These are phyloP conservation scores for Selaginella tamariscina DNA, from an alignment of 75 land plant genomes.

Conservation along the genomic window DNA sequence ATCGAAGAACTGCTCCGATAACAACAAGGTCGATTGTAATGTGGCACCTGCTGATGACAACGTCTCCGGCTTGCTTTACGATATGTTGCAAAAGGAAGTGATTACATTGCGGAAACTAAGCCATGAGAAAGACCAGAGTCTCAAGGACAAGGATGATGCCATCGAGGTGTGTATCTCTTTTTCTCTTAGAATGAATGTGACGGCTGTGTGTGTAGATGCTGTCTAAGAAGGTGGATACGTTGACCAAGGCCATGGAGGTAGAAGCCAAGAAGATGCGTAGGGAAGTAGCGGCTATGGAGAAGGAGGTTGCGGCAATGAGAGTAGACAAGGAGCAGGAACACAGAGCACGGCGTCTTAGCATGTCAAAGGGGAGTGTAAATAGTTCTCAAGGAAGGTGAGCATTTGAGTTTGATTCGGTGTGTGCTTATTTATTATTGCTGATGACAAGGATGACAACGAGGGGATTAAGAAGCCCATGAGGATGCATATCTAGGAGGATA, in stretches of 20 bases:
- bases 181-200: background rate
- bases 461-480: too few relatives aligned
- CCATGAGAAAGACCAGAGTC: slow-evolving; percentile 72
- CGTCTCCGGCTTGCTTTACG: slow-evolving; percentile 75
- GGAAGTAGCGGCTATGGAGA: slow-evolving; percentile 80
- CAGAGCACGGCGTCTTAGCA: slow-evolving; percentile 43
- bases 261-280: slow-evolving; percentile 89
- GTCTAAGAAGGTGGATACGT: slow-evolving; percentile 76
- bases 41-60: slow-evolving; percentile 32
- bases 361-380: slow-evolving; percentile 37
- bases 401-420: too few relatives aligned
- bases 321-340: slow-evolving; percentile 57
- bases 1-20: too few relatives aligned
- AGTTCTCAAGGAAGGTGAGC: slow-evolving; percentile 40
- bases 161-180: slow-evolving; percentile 50
- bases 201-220: slow-evolving; percentile 45
- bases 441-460: too few relatives aligned
- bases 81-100: slow-evolving; percentile 82
- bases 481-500: too few relatives aligned
- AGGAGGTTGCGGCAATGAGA: slow-evolving; percentile 77
- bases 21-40: too few relatives aligned
- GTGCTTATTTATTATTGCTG: too few relatives aligned
- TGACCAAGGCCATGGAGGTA: slow-evolving; percentile 85
- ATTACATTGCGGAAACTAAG: slow-evolving; percentile 52
- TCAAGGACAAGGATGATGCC: slow-evolving; percentile 91